These are phyloP conservation scores for Musa acuminata DNA, from an alignment of 176 grass and related monocot species.

Conservation along the genomic window DNA sequence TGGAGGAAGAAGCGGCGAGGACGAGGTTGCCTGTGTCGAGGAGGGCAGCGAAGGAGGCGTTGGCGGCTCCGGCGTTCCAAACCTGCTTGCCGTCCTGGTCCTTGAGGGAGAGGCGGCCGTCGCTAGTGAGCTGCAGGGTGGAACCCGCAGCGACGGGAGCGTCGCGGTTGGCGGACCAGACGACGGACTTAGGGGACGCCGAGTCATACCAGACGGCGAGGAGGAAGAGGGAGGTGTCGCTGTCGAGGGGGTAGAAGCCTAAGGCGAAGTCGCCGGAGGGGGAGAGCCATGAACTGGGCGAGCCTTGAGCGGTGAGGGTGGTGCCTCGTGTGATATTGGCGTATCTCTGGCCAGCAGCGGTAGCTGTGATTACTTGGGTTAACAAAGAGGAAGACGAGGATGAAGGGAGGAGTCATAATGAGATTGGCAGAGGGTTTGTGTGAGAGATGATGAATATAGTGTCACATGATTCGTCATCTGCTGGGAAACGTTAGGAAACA, in stretches of 20 bases:
- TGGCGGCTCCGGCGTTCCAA: background rate
- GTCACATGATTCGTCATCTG: too few species aligned
- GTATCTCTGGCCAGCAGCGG: background rate
- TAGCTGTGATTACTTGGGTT: background rate
- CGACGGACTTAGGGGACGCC: conserved; percentile 13
- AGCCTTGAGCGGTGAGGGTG: background rate
- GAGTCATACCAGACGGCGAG: conserved; percentile 32
- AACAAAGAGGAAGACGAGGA: background rate
- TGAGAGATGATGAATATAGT: too few species aligned
- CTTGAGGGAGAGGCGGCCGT: conserved; percentile 8
- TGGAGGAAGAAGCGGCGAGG: background rate
- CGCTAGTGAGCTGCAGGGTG: background rate
- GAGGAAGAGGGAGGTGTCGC: conserved; percentile 25
- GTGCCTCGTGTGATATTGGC: conserved; percentile 11
- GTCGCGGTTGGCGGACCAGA: conserved; percentile 26
- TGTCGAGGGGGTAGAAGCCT: conserved; percentile 20
- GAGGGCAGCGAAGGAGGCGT: background rate
- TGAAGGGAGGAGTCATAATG: background rate
- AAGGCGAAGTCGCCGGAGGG: conserved; percentile 35
- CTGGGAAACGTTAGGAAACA: too few species aligned
- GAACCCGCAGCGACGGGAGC: background rate
- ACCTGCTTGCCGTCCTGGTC: background rate
- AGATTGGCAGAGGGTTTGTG: too few species aligned
- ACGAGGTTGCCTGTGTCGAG: conserved; percentile 9
- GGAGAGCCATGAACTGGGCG: conserved; percentile 15